A percentile compares a stretch with the other conserved stretches of the same genome.
Conservation (phyloP, 139 green algal species). For the Astrephomene gubernaculifera region DNA sequence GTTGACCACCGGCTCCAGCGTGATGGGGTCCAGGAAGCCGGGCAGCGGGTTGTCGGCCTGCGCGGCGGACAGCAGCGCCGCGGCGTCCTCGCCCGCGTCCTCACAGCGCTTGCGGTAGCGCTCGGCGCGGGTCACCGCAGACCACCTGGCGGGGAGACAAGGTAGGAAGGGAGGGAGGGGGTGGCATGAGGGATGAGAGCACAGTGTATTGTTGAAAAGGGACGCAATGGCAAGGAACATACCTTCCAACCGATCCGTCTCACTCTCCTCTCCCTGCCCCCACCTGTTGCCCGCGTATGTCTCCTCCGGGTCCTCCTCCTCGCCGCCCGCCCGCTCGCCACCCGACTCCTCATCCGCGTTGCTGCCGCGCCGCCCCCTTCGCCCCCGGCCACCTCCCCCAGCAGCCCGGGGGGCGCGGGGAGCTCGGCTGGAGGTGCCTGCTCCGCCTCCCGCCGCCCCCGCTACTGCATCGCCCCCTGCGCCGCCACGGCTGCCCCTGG, state of each 20-base stretch:
- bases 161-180: background rate
- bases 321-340: conserved; percentile 42
- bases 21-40: conserved; percentile 88
- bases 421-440: background rate
- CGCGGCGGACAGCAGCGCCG: conserved; percentile 4
- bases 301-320: conserved; percentile 54
- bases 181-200: too few relatives aligned
- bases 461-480: background rate
- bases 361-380: conserved; percentile 40
- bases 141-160: conserved; percentile 67
- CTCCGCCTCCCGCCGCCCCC: background rate
- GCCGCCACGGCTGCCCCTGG: background rate
- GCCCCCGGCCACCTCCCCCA: conserved; percentile 19
- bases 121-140: conserved; percentile 70
- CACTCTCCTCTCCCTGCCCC: too few relatives aligned
- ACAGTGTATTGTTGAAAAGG: too few relatives aligned
- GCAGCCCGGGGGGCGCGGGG: background rate
- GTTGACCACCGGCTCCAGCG: conserved; percentile 80
- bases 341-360: background rate
- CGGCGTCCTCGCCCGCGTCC: conserved; percentile 65
- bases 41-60: conserved; percentile 81
- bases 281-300: conserved; percentile 70
- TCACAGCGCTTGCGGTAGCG: conserved; percentile 81
- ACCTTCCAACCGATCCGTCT: too few relatives aligned
- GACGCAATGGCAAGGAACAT: too few relatives aligned